Evolutionary conservation across 805 yeast genomes (phyloP).

Genomic region (Metschnikowia kunwiensis): DNA sequence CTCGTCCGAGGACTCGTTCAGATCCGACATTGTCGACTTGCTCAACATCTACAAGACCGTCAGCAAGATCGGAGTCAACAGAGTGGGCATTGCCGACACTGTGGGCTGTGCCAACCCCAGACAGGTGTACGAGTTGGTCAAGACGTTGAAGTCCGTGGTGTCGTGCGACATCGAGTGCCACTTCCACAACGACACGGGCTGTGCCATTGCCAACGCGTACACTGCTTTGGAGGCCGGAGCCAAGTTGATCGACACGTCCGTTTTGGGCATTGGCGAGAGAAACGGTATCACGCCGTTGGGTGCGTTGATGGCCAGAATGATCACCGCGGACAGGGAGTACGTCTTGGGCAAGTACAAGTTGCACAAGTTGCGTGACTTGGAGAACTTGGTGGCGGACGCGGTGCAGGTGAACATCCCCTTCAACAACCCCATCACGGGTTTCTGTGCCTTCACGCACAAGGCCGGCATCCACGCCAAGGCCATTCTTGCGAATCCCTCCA

Average conservation of each 20-base stretch:
- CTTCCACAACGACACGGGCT: conserved; percentile 63
- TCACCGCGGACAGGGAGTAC: conserved; percentile 57
- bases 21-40: conserved; percentile 59
- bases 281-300: conserved; percentile 62
- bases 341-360: conserved; percentile 56
- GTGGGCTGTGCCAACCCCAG: conserved; percentile 65
- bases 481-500: conserved; percentile 60
- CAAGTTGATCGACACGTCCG: conserved; percentile 55
- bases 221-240: conserved; percentile 65
- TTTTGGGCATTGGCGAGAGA: conserved; percentile 62
- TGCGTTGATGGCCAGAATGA: conserved; percentile 63
- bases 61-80: conserved; percentile 57
- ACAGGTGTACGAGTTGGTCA: conserved; percentile 58
- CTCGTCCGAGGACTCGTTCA: conserved; percentile 57
- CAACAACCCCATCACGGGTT: conserved; percentile 62
- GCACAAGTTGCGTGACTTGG: conserved; percentile 54
- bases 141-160: conserved; percentile 55
- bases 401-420: conserved; percentile 59
- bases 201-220: conserved; percentile 62
- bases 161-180: conserved; percentile 60
- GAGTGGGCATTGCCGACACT: conserved; percentile 64
- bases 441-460: conserved; percentile 63
- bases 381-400: conserved; percentile 56
- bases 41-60: conserved; percentile 59
- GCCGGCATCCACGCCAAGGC: conserved; percentile 66